Base-by-base conservation (phyloP, 108 stramenopile species). In the Nitzschia sp. region DNA sequence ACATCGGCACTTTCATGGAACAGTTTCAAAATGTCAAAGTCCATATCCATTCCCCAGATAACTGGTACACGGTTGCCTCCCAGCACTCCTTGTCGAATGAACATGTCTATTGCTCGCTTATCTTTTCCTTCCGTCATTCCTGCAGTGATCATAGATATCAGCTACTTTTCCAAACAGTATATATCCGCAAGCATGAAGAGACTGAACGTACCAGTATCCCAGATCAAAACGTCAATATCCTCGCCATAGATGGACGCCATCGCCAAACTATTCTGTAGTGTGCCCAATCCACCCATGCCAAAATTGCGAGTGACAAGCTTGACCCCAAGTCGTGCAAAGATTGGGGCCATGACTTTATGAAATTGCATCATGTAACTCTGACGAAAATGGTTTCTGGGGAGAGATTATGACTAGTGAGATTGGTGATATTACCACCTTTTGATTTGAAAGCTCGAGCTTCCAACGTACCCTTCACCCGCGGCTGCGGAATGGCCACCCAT, bases 361-460 rank as follows among this genome's bases (percentile, higher is more conserved):
- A 94, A 76, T 41, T 85, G 84, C 71, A 89, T 80, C 57, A 78
- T 87, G 67, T 86, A 86, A 20, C 72, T 79, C 59, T 94, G 93
- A 41, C 72, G 70, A 55, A 85, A 91, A 55, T 91, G 81, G 70
- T 94, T 94, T 37, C 92, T 85, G 52, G 8, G 17, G 22, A 24
- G 29, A 34, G 29, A 50, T 50, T 2, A 2, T 17, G 15, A 17
- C 1, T 6, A 6, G 19, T 17, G 48, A 17, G 17, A 17, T 50
- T 17, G 19, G 3, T n/a, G 19, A 2, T n/a, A 6, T 1, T 50
- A 6, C 3, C 2, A 50, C 2, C 19, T 6, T 3, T 50, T 1
- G 3, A 1, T 17, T 50, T 6, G 6, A 50, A 2, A 17, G 11
- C 53, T 8, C 53, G 5, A 12, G 8, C 52, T 21, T 8, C 19